Conservation (phyloP, 164 flowering plant species). For the Houttuynia cordata region DNA sequence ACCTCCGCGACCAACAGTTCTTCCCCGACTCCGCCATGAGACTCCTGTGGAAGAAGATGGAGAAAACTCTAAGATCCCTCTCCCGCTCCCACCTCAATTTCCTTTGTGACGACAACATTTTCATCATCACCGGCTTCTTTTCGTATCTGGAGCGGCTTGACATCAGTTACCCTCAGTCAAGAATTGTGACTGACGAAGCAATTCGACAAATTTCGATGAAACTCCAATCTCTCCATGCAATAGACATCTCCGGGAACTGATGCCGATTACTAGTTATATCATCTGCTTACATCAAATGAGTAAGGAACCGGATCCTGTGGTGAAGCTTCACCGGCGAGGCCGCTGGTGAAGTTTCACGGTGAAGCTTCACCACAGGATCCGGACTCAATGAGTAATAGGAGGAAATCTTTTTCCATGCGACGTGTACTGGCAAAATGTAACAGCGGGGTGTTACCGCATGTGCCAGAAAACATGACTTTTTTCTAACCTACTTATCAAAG, state of each 20-base stretch:
- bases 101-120: conserved; percentile 42
- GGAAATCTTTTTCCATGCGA: too few species aligned
- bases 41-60: conserved; percentile 63
- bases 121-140: conserved; percentile 43
- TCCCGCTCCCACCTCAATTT: conserved; percentile 37
- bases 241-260: conserved; percentile 55
- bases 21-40: conserved; percentile 32
- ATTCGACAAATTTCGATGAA: conserved; percentile 21
- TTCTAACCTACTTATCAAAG: too few species aligned
- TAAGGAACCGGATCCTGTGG: too few species aligned
- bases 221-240: conserved; percentile 19
- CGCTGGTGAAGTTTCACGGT: too few species aligned
- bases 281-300: too few species aligned
- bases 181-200: conserved; percentile 32
- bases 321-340: too few species aligned
- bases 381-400: too few species aligned
- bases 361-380: too few species aligned
- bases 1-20: not conserved
- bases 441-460: too few species aligned
- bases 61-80: conserved; percentile 37
- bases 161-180: conserved; percentile 33
- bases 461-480: too few species aligned
- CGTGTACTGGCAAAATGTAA: too few species aligned
- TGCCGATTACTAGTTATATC: too few species aligned
- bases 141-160: conserved; percentile 56